Conservation (phyloP, 768 basidiomycete species). For the Boletellus emodensis region DNA sequence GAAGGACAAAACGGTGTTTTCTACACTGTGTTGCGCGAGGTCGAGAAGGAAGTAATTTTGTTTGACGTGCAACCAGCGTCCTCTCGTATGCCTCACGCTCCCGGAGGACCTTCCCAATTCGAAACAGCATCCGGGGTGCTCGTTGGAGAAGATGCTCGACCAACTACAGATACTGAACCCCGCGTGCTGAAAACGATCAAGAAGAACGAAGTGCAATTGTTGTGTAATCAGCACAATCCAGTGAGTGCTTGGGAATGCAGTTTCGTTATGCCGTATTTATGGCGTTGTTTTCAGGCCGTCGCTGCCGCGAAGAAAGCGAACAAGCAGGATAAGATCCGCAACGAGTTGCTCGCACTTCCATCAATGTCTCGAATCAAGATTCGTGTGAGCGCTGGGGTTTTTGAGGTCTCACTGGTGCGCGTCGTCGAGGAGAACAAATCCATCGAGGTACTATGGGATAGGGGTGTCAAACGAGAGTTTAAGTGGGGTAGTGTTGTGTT, state of each 20-base stretch:
- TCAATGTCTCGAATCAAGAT: constrained; percentile 78
- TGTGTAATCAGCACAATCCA: constrained; percentile 89
- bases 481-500: constrained; percentile 81
- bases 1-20: constrained; percentile 49
- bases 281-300: constrained; percentile 47
- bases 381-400: constrained; percentile 77
- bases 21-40: constrained; percentile 59
- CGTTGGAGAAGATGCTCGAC: background rate
- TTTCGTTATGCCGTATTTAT: background rate
- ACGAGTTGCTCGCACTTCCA: constrained; percentile 66
- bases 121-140: background rate
- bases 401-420: constrained; percentile 76
- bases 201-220: constrained; percentile 69
- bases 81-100: background rate
- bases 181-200: constrained; percentile 61
- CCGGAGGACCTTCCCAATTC: constrained; percentile 1
- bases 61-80: constrained; percentile 37
- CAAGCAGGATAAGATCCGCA: constrained; percentile 69
- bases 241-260: constrained; percentile 43
- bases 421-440: constrained; percentile 66
- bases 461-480: constrained; percentile 68
- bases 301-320: constrained; percentile 70
- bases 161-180: constrained; percentile 12
- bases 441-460: constrained; percentile 81
- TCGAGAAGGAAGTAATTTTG: constrained; percentile 79